phyloP scores from a whole-genome alignment of 345 rosid genomes.

The Erodium maritimum region DNA sequence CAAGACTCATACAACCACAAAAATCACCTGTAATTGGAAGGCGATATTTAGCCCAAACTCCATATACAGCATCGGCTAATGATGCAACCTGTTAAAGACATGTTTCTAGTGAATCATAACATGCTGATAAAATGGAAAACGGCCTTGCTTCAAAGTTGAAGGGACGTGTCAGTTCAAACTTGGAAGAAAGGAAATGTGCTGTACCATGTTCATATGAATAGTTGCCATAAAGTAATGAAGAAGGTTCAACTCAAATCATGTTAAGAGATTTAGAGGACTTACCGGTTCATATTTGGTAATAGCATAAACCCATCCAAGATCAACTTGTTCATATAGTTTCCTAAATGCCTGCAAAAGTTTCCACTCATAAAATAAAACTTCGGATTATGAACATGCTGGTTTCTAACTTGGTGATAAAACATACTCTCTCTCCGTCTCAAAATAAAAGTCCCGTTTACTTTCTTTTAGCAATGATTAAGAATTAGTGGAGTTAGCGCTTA shows the following conservation, averaged over 20 bases:
- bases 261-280: slow-evolving; percentile 11
- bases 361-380: background rate
- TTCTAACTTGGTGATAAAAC: background rate
- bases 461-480: too few relatives aligned
- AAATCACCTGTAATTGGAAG: slow-evolving; percentile 64
- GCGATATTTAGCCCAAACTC: slow-evolving; percentile 78
- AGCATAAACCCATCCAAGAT: slow-evolving; percentile 87
- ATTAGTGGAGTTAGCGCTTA: too few relatives aligned
- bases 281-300: slow-evolving; percentile 82
- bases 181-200: background rate
- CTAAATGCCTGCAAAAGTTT: slow-evolving; percentile 64
- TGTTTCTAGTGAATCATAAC: background rate
- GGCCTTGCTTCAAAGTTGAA: too few relatives aligned
- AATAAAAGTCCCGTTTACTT: too few relatives aligned
- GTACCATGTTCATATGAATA: background rate
- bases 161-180: background rate
- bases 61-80: slow-evolving; percentile 62
- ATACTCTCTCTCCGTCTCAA: too few relatives aligned
- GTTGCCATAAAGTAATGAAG: too few relatives aligned
- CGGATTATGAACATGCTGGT: background rate
- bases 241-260: too few relatives aligned
- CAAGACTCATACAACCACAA: background rate
- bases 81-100: slow-evolving; percentile 40
- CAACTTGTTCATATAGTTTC: slow-evolving; percentile 67
- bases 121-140: too few relatives aligned